Evolutionary conservation across 257 asterid genomes (phyloP).

Genomic region (Lantana camara): DNA sequence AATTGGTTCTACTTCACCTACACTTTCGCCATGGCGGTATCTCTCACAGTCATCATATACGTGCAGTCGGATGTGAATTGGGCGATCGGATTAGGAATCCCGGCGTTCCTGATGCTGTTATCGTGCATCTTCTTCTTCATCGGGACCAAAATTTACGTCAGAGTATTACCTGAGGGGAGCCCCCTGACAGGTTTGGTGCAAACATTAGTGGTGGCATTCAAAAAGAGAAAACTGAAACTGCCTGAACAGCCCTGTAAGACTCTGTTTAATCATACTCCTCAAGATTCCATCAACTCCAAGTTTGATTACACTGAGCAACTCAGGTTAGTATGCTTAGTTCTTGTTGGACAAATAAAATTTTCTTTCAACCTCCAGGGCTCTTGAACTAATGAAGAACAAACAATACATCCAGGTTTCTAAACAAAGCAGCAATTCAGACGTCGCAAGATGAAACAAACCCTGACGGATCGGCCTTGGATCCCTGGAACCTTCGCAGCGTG

Average conservation of each 20-base stretch:
- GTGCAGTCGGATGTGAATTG: slow-evolving; percentile 39
- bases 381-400: neutral
- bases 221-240: slow-evolving; percentile 27
- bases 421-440: slow-evolving; percentile 29
- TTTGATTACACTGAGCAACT: slow-evolving; percentile 34
- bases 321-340: slow-evolving; percentile 19
- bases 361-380: neutral
- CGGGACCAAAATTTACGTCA: slow-evolving; percentile 37
- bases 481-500: slow-evolving; percentile 25
- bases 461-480: slow-evolving; percentile 26
- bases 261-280: slow-evolving; percentile 30
- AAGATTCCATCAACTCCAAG: slow-evolving; percentile 29
- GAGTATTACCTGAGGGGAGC: slow-evolving; percentile 38
- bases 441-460: slow-evolving; percentile 19
- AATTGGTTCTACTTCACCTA: slow-evolving; percentile 44
- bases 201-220: slow-evolving; percentile 31
- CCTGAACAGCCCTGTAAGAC: slow-evolving; percentile 36
- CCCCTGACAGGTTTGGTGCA: slow-evolving; percentile 35
- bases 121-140: slow-evolving; percentile 37
- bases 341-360: too few species aligned
- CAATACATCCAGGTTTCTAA: slow-evolving; percentile 29
- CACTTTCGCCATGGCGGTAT: slow-evolving; percentile 41
- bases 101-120: slow-evolving; percentile 37
- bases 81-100: slow-evolving; percentile 42
- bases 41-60: slow-evolving; percentile 34